Base-by-base conservation (phyloP, 371 early-diverging fungal genomes). In the Haplosporangium sp. region DNA sequence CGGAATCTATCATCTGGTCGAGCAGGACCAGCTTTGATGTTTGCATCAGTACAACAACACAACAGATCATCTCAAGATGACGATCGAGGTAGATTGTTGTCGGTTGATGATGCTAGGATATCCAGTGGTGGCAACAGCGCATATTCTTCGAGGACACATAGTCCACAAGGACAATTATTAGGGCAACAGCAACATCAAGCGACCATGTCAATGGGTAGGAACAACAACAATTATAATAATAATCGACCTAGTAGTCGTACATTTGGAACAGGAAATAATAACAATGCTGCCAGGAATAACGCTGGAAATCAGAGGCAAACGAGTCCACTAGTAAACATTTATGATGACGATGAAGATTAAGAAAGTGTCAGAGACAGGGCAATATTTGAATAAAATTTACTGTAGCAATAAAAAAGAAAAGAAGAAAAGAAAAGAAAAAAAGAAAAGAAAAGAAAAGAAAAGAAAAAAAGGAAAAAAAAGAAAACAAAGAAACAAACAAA, bases 11-110 rank as follows among this genome's bases (percentile, higher is more conserved):
- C 64, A 9, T 53, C 71, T 38, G 27, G 65, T 0, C 61, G 72
- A 27, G 61, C 75, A 44, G 82, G 82, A 17, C 82, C 82, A 15
- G 82, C 82, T 27, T 47, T 81, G 48, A 81, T 81, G 82, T 81
- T 81, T 71, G 71, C 81, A 13, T 75, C 82, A n/a, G 71, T 74
- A 4, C 77, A 77, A 48, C 77, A 76, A 55, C 73, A 73, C 39
- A 38, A 53, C 13, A 52, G 71, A 15, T 65, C 77, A 19, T 53
- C 65, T 27, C 62, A 62, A 0, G 63, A 71, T 27, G 71, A 71
- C 6, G 72, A 69, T 20, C 75, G 76, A 34, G 74, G 75, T 13
- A 65, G 75, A 55, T 9, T 75, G 37, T 56, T 75, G 1, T 69
- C 75, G 2, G 57, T 61, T 6, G 27, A 52, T 3, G 60, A 74